Percentiles rank a stretch among this genome's conserved stretches.
phyloP scores from a whole-genome alignment of 306 rosid species.

The Nissolia schottii region DNA sequence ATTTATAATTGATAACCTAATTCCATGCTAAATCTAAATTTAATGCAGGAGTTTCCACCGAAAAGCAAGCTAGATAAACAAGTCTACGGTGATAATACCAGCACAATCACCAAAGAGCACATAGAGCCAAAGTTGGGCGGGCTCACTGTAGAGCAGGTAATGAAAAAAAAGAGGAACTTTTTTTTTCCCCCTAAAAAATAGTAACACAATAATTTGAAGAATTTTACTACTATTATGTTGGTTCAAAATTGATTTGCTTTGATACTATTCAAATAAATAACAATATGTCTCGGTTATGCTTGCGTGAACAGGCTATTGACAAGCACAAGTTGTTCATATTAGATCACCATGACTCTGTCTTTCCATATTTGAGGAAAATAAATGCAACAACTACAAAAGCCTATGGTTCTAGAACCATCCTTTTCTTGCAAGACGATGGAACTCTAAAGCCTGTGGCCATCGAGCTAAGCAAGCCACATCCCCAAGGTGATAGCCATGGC shows the following conservation, averaged over 20 bases:
- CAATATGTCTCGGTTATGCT: too few species aligned
- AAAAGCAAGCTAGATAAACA: constrained; percentile 46
- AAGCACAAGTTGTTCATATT: constrained; percentile 37
- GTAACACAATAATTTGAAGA: too few species aligned
- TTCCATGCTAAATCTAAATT: too few species aligned
- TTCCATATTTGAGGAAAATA: constrained; percentile 53
- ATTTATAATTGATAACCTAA: too few species aligned
- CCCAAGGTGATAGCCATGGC: constrained; percentile 44
- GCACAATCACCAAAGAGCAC: constrained; percentile 46
- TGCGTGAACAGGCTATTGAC: too few species aligned
- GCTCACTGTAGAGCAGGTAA: constrained; percentile 50
- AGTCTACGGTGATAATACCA: constrained; percentile 56
- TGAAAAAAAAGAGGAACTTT: too few species aligned
- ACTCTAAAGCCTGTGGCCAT: constrained; percentile 68
- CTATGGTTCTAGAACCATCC: constrained; percentile 68
- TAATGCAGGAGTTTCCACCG: constrained; percentile 39
- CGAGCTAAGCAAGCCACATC: constrained; percentile 64
- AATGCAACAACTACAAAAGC: constrained; percentile 41
- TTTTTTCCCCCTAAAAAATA: too few species aligned
- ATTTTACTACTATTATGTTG: too few species aligned
- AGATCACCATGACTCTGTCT: constrained; percentile 61
- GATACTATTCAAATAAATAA: too few species aligned
- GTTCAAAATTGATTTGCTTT: too few species aligned
- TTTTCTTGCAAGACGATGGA: constrained; percentile 51
- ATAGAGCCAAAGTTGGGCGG: constrained; percentile 42